Percentiles rank a stretch among this genome's conserved stretches.
Evolutionary conservation across 352 stramenopile species (phyloP).

Genomic region (Aphanomyces euteiches): DNA sequence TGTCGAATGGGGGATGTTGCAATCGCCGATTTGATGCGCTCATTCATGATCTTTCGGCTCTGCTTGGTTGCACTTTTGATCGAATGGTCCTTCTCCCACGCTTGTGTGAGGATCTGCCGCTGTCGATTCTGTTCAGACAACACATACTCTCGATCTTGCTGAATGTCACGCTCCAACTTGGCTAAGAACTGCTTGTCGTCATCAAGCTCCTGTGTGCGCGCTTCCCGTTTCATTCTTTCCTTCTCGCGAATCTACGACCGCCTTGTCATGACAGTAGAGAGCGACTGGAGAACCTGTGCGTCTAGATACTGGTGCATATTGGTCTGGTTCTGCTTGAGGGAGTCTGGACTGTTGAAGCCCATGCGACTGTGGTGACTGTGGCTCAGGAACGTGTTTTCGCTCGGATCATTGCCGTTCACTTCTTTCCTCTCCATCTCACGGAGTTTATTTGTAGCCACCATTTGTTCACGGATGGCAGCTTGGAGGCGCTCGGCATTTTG

Average conservation of each 20-base stretch:
- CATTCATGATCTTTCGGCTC: constrained; percentile 34
- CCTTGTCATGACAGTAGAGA: constrained; percentile 39
- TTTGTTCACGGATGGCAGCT: constrained; percentile 24
- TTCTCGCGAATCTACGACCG: constrained; percentile 51
- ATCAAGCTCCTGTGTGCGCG: constrained; percentile 43
- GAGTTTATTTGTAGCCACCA: background rate
- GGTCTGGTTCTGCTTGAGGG: constrained; percentile 31
- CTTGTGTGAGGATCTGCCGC: constrained; percentile 52
- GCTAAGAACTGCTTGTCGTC: constrained; percentile 59
- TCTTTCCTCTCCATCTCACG: background rate
- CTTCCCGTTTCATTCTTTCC: constrained; percentile 43
- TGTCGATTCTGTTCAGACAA: constrained; percentile 48
- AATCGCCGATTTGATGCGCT: constrained; percentile 35
- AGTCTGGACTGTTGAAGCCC: constrained; percentile 26
- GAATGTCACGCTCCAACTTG: constrained; percentile 53
- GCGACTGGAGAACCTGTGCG: background rate
- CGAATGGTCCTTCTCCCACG: constrained; percentile 56
- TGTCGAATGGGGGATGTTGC: constrained; percentile 23
- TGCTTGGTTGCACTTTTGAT: constrained; percentile 62
- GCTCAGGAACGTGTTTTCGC: constrained; percentile 28
- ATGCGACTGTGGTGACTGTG: constrained; percentile 25
- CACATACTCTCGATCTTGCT: constrained; percentile 58
- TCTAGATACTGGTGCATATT: constrained; percentile 28
- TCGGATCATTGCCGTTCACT: constrained; percentile 22
- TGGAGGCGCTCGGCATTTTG: constrained; percentile 19